Conservation (phyloP, 2,329 filamentous ascomycete species). For the Ascochyta lentis region DNA sequence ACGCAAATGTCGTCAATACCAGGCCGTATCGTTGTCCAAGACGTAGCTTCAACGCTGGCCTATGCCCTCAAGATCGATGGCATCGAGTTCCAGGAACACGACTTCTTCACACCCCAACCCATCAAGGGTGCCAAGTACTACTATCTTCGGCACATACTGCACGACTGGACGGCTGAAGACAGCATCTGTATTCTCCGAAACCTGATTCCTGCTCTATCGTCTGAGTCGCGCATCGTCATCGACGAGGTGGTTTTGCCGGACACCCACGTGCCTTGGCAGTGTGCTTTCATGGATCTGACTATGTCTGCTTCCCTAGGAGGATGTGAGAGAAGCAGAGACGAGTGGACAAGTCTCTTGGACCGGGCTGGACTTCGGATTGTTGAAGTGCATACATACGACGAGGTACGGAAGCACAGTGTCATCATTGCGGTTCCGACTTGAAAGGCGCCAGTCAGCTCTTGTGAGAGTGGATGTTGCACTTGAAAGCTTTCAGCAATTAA, state of each 20-base stretch:
- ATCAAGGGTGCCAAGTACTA: constrained; percentile 42
- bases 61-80: constrained; percentile 23
- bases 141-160: constrained; percentile 42
- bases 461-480: no score
- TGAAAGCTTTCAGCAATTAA: no score
- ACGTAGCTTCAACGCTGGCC: constrained; percentile 32
- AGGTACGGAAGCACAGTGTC: constrained; percentile 29
- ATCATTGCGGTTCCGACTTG: constrained; percentile 26
- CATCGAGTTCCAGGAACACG: constrained; percentile 39
- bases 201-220: constrained; percentile 35
- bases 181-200: constrained; percentile 35
- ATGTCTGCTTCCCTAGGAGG: constrained; percentile 37
- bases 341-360: constrained; percentile 30
- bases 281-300: constrained; percentile 36
- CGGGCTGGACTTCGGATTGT: constrained; percentile 34
- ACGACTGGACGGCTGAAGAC: constrained; percentile 43
- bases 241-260: constrained; percentile 43
- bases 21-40: constrained; percentile 36
- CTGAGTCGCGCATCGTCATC: constrained; percentile 40
- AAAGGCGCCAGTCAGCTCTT: no score
- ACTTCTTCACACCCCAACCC: constrained; percentile 43
- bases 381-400: constrained; percentile 36
- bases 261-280: constrained; percentile 38
- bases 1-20: constrained; percentile 18
- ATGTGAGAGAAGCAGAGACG: constrained; percentile 31